Percentiles rank a stretch among this genome's conserved stretches.
These are phyloP conservation scores for Colletotrichum spinosum DNA, from an alignment of 2,329 filamentous ascomycete species.

Conservation along the genomic window DNA sequence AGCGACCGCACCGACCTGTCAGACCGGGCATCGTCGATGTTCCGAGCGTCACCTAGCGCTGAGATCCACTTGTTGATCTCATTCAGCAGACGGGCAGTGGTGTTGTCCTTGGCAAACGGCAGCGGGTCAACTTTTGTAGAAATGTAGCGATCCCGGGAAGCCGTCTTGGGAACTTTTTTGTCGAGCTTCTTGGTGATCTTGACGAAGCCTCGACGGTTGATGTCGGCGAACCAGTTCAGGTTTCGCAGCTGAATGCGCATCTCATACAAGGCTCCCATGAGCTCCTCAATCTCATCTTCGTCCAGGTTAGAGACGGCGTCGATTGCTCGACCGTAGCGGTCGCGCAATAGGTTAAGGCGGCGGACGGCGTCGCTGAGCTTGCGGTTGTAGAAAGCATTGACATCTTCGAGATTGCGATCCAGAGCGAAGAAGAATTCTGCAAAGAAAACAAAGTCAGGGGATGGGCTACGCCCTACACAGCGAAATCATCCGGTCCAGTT, in stretches of 20 bases:
- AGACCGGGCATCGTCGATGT: slow-evolving; percentile 79
- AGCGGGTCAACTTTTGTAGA: slow-evolving; percentile 90
- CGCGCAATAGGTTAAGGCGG: slow-evolving; percentile 86
- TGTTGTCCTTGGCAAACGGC: slow-evolving; percentile 82
- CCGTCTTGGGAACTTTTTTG: slow-evolving; percentile 85
- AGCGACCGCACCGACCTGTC: slow-evolving; percentile 81
- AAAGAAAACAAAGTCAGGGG: slow-evolving; percentile 48
- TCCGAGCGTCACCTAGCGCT: slow-evolving; percentile 80
- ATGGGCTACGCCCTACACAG: slow-evolving; percentile 44
- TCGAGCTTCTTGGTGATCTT: slow-evolving; percentile 99
- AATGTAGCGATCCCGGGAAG: slow-evolving; percentile 87
- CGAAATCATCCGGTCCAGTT: slow-evolving; percentile 43
- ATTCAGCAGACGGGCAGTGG: slow-evolving; percentile 59
- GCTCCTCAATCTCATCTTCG: slow-evolving; percentile 88
- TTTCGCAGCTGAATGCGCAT: slow-evolving; percentile 89
- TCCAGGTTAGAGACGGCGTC: slow-evolving; percentile 81
- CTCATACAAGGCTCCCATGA: slow-evolving; percentile 90
- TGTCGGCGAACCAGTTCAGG: slow-evolving; percentile 96
- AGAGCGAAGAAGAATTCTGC: slow-evolving; percentile 96
- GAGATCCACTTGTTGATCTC: slow-evolving; percentile 94
- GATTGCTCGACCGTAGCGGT: slow-evolving; percentile 82
- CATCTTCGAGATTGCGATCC: slow-evolving; percentile 96
- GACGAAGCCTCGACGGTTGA: slow-evolving; percentile 93
- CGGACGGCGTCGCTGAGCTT: slow-evolving; percentile 89
- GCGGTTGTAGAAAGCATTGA: slow-evolving; percentile 97